Base-by-base conservation (phyloP, 148 eudicot genomes). In the Gaultheria prostrata region DNA sequence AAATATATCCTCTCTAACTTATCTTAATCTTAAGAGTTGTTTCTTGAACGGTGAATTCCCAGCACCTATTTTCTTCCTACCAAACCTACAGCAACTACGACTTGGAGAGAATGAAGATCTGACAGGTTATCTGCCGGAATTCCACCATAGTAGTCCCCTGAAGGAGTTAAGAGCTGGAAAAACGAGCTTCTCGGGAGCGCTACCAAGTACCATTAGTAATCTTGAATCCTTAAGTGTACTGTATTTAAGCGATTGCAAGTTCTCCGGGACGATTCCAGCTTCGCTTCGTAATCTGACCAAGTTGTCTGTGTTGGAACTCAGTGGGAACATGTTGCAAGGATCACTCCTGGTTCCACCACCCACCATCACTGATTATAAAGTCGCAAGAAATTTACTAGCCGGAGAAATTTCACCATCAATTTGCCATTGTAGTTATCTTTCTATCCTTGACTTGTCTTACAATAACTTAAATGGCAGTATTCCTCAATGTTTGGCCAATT, bases 81-180 rank as follows among this genome's bases (percentile, higher is more conserved):
- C 85, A 30, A 73, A 70, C 1, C 88, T 91, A 18, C 78, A 79
- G 76, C 20, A 12, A 1, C 78, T 90, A 30, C 30, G 3, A 14
- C 18, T 89, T 53, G 0, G 50, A 0, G 3, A 12, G 9, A 90
- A 90, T 35, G 12, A 8, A 45, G 8, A 61, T 2, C 83, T 88
- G 1, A 59, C 1, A 5, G 90, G 90, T 8, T 11, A 21, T 28
- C 45, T 90, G 59, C 90, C 90, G 2, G 87, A 88, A 73, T 90
- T 90, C 81, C 77, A 6, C 35, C 30, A 1, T 14, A 51, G 33
- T 0, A 81, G 35, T 71, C 51, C 82, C 32, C 86, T 89, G 1
- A 14, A 28, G 71, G 1, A 0, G 2, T 15, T 90, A 11, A 6
- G 3, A 0, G 75, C 87, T 14, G 0, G 11, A 1, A 1, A 0